Conservation (phyloP, 2,329 filamentous ascomycete genomes). For the Colletotrichum lini region DNA sequence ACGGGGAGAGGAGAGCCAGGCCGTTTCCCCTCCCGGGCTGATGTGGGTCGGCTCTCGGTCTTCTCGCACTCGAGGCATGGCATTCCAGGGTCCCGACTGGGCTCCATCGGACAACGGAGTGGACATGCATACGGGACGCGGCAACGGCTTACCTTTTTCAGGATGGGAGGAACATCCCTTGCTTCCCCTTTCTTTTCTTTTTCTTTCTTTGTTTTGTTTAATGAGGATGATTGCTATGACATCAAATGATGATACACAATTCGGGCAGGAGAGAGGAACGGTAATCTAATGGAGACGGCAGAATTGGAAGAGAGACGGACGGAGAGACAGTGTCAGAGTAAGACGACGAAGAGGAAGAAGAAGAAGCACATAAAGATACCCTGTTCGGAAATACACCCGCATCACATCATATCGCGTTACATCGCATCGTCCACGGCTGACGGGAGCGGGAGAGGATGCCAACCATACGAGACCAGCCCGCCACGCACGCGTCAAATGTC, state of each 20-base stretch:
- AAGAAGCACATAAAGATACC: constrained; percentile 14
- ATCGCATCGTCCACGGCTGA: constrained; percentile 7
- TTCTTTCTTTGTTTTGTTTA: not conserved
- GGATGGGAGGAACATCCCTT: not conserved
- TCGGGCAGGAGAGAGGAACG: not conserved
- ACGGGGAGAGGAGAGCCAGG: constrained; percentile 6
- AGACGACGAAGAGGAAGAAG: not conserved
- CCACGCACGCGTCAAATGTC: not conserved
- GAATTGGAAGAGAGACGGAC: not conserved
- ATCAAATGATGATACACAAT: constrained; percentile 13
- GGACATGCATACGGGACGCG: not conserved
- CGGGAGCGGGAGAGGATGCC: constrained; percentile 10
- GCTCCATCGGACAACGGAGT: constrained; percentile 4
- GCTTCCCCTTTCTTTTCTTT: not conserved
- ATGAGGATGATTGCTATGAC: not conserved
- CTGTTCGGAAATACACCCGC: constrained; percentile 8
- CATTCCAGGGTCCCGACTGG: constrained; percentile 9
- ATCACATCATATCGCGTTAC: not conserved
- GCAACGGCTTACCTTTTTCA: constrained; percentile 8
- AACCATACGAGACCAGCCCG: constrained; percentile 10
- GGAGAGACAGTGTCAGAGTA: not conserved
- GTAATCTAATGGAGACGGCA: not conserved
- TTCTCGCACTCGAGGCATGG: constrained; percentile 20
- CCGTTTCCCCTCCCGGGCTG: constrained; percentile 21
- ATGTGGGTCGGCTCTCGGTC: constrained; percentile 19